Conservation (phyloP, 495 filamentous ascomycete genomes). For the Penicillium pulvis region DNA sequence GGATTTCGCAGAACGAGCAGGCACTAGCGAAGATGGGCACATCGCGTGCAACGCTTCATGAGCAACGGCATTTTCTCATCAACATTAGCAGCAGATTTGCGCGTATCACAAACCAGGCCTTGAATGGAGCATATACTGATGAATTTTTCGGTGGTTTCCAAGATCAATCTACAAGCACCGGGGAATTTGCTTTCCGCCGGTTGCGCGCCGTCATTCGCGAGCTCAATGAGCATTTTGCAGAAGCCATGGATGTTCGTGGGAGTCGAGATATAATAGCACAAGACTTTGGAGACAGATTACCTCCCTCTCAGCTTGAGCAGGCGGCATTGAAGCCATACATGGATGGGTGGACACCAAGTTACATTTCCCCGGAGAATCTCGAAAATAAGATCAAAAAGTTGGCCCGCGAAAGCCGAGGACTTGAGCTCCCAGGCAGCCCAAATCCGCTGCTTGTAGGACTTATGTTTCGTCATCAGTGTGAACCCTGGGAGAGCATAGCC, state of each 20-base stretch:
- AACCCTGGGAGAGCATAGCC: conserved; percentile 40
- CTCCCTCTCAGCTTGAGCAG: too few species aligned
- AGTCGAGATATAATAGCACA: too few species aligned
- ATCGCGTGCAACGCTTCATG: conserved; percentile 43
- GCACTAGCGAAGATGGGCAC: conserved; percentile 50
- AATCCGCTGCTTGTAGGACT: conserved; percentile 46
- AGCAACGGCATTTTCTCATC: conserved; percentile 58
- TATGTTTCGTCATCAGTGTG: conserved; percentile 46
- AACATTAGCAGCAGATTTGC: conserved; percentile 55
- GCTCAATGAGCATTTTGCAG: conserved; percentile 57
- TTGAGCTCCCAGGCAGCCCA: conserved; percentile 47
- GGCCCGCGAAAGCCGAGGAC: conserved; percentile 32
- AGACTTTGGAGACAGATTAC: too few species aligned
- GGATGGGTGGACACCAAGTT: conserved; percentile 17
- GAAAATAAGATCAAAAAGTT: conserved; percentile 22
- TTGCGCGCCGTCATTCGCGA: conserved; percentile 64
- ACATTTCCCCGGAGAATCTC: conserved; percentile 4
- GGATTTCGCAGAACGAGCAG: conserved; percentile 19
- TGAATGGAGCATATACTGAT: conserved; percentile 58
- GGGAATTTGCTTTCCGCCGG: conserved; percentile 36
- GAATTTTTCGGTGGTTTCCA: conserved; percentile 51
- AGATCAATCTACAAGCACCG: conserved; percentile 14
- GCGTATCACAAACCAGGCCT: conserved; percentile 48
- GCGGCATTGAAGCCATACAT: conserved; percentile 12
- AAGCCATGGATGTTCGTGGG: conserved; percentile 35